phyloP scores from a whole-genome alignment of 345 rosid genomes.

The Eucalyptus polybractea region DNA sequence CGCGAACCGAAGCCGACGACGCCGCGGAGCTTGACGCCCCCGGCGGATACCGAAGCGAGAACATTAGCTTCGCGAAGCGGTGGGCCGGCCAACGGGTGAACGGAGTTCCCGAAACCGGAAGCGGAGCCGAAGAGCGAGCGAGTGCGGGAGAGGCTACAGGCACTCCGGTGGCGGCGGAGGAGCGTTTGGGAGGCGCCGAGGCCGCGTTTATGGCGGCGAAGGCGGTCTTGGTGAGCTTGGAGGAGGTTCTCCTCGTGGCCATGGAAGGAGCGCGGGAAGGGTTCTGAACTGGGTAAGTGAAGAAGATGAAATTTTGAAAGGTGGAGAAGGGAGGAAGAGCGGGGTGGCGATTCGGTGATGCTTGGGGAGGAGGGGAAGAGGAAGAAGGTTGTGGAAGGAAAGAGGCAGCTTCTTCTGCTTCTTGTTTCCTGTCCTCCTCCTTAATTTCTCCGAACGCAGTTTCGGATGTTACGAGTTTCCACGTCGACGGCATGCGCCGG shows the following conservation, averaged over 20 bases:
- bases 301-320: neutral
- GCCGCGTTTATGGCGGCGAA: neutral
- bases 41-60: neutral
- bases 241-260: neutral
- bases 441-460: too few species aligned
- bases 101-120: neutral
- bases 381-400: neutral
- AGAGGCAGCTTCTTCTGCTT: too few species aligned
- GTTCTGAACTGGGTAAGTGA: neutral
- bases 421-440: too few species aligned
- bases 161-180: neutral
- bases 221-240: neutral
- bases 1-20: neutral
- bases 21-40: neutral
- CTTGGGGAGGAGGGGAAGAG: neutral
- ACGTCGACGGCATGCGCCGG: too few species aligned
- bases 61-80: neutral
- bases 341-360: neutral
- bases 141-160: neutral
- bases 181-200: neutral
- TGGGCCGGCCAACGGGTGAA: neutral
- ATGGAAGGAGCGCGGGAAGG: neutral
- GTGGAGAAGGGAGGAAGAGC: neutral
- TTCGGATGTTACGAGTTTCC: too few species aligned
- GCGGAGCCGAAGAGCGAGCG: constrained; percentile 1